Evolutionary conservation across 441 rosid species (phyloP), one percentile per base, ranked within the genome.

Genomic region (Adansonia rubrostipa): DNA sequence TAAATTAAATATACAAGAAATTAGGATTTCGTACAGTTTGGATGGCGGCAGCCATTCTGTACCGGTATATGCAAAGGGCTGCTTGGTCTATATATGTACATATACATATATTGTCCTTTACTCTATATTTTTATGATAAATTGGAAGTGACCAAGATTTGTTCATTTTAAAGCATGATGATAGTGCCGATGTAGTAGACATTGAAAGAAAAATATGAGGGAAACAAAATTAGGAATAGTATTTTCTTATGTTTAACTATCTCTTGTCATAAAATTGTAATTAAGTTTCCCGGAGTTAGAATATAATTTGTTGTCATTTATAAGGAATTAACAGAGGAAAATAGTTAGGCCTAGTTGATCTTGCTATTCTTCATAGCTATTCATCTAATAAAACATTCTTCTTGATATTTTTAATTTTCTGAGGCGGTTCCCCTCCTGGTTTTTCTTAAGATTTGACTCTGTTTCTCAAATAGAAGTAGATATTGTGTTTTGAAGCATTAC

Each of bases 281-380:
- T 9, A 14, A 51, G 36, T 45, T 45, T 45, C 10, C 47, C 9
- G 7, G 47, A 7, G 47, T 40, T 36, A 64, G 69, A 14, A 15
- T 36, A 7, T 33, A 33, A 14, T 33, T 6, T 33, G 47, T 14
- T 33, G 71, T 6, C 33, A 47, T 66, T 66, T 47, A 17, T 54
- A 57, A 3, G 28, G 14, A 70, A 45, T 22, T 54, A 40, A 56
- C 24, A 15, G 42, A 33, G 22, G 10, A 24, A 56, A 64, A 63
- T 40, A 20, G 17, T 1, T n/a, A 33, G 36, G 48, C 36, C 57
- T 64, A 22, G 48, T 51, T 64, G 47, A 61, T 13, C 36, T 1
- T 45, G 15, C 15, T 48, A 24, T 24, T 48, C 58, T 47, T 82
- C 47, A 47, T 71, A 68, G 50, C 24, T 76, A 78, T 5, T 2